Evolutionary conservation across 2,329 filamentous ascomycete genomes (phyloP), one percentile per base, ranked within the genome.

Genomic region (Ophiostoma pallidulum): DNA sequence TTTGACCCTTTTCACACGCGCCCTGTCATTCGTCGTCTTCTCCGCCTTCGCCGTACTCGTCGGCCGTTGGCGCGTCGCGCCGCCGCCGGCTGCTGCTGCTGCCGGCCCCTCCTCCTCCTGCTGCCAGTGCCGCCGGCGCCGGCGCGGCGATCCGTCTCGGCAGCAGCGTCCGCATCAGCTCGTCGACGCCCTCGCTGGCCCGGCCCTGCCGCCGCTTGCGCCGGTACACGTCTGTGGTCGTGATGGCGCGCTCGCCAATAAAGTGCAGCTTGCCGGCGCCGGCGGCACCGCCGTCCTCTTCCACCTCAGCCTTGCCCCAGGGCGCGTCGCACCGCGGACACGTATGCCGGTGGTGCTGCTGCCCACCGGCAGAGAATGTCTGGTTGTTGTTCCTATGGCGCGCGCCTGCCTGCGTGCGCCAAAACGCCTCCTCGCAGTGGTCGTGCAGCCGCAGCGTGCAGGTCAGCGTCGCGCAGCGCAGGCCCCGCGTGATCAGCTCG

Each of bases 401-500:
- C n/a, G n/a, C n/a, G n/a, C 26, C 28, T 1, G 42, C 40, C 50
- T 53, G 53, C 7, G 79, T 76, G 18, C 83, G 73, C 72, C 88
- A 94, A 62, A 84, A 88, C 24, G 78, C 80, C 12, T 78, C 74
- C 48, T 79, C 73, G 62, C 89, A 96, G 43, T 82, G 78, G 53
- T 89, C 77, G 62, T 96, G 90, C 14, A 95, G 64, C 10, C 90
- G 73, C 10, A 80, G 73, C 26, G 66, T 69, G 62, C 90, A 96
- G 18, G 80, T 73, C 32, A 74, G 66, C 51, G 84, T 75, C 3
- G 72, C 64, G 64, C 90, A 95, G 47, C 90, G 76, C 71, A 89
- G 77, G 1, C 90, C 89, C 54, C 84, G 69, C 1, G 91, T 98
- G 35, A 97, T 78, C 52, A 97, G 84, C 54, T 95, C 89, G 63